phyloP scores from a whole-genome alignment of 2,329 filamentous ascomycete genomes.

The Elsinoe arachidis region DNA sequence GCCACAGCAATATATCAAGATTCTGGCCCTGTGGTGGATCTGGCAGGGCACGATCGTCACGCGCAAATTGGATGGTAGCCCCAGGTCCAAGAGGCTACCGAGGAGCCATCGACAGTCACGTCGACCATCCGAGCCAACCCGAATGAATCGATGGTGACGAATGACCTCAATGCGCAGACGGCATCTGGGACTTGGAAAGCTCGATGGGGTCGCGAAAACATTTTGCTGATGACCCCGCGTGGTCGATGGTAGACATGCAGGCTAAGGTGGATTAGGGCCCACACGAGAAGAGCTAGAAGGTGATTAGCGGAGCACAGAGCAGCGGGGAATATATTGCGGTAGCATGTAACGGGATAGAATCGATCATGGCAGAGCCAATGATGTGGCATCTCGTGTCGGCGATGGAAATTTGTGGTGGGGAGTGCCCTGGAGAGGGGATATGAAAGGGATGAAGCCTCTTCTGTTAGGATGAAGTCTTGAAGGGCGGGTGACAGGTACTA shows the following conservation, averaged over 20 bases:
- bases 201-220: background rate
- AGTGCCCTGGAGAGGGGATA: background rate
- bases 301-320: conserved; percentile 1
- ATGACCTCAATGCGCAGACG: conserved; percentile 7
- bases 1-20: conserved; percentile 3
- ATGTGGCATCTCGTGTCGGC: background rate
- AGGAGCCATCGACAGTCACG: background rate
- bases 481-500: background rate
- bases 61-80: background rate
- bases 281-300: conserved; percentile 10
- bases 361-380: background rate
- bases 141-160: background rate
- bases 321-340: conserved; percentile 4
- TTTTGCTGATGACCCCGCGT: conserved; percentile 7
- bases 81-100: background rate
- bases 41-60: conserved; percentile 11
- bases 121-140: background rate
- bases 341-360: background rate
- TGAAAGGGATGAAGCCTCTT: conserved; percentile 1
- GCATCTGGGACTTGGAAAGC: background rate
- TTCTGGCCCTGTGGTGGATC: conserved; percentile 6
- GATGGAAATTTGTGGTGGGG: background rate
- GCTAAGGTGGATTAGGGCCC: conserved; percentile 1
- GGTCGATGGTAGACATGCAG: conserved; percentile 4
- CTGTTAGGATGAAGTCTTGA: background rate